These are phyloP conservation scores for Sporothrix globosa DNA, from an alignment of 2,329 filamentous ascomycete genomes.

Conservation along the genomic window DNA sequence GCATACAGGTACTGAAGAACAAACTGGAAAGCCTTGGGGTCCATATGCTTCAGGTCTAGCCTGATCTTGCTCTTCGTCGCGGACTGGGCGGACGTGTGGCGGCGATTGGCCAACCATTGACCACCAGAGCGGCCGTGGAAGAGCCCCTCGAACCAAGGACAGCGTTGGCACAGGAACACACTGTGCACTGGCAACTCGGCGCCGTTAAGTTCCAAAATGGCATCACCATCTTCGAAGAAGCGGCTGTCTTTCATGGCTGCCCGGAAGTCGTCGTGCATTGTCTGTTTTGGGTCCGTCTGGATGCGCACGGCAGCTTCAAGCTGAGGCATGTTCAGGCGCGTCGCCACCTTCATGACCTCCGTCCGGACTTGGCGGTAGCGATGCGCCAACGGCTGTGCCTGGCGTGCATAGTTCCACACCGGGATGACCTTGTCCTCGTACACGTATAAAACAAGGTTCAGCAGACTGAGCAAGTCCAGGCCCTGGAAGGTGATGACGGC, in stretches of 20 bases:
- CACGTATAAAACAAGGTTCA: conserved; percentile 77
- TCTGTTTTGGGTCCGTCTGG: conserved; percentile 67
- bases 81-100: conserved; percentile 47
- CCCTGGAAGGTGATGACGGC: conserved; percentile 66
- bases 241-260: conserved; percentile 66
- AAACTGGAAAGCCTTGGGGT: conserved; percentile 71
- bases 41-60: conserved; percentile 83
- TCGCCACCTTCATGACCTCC: conserved; percentile 75
- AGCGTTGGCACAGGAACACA: conserved; percentile 76
- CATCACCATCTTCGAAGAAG: conserved; percentile 80
- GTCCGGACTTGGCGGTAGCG: conserved; percentile 78
- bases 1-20: conserved; percentile 83
- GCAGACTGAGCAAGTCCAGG: conserved; percentile 74
- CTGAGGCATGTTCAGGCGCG: conserved; percentile 67
- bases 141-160: conserved; percentile 88
- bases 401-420: conserved; percentile 79
- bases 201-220: conserved; percentile 76
- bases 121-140: conserved; percentile 88
- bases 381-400: conserved; percentile 65
- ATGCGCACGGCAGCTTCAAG: conserved; percentile 78
- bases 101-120: conserved; percentile 76
- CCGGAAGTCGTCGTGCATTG: conserved; percentile 70
- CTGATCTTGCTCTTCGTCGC: conserved; percentile 53
- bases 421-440: conserved; percentile 82
- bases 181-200: conserved; percentile 76